Evolutionary conservation across 75 land plant genomes (phyloP).

Genomic region (Pinus taeda): DNA sequence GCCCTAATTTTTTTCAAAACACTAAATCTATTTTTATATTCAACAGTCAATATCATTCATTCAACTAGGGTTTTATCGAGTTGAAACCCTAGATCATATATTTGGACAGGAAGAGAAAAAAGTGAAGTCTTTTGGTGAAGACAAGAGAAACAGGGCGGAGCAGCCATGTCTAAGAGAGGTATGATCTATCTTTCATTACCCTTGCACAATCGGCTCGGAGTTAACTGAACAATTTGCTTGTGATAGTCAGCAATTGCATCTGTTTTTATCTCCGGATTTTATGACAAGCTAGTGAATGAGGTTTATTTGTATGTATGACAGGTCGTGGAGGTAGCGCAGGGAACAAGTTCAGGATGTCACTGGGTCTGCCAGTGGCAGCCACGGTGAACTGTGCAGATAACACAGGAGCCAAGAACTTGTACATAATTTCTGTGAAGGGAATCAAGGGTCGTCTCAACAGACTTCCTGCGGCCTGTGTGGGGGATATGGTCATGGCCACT

Average conservation of each 20-base stretch:
- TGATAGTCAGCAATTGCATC: neutral
- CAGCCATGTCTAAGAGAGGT: slow-evolving; percentile 2
- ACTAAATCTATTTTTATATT: too few species aligned
- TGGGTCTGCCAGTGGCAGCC: slow-evolving; percentile 41
- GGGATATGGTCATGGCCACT: slow-evolving; percentile 63
- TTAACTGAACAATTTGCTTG: too few species aligned
- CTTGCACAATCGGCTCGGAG: too few species aligned
- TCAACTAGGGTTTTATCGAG: too few species aligned
- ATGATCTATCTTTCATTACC: neutral
- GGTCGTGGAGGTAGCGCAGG: slow-evolving; percentile 45
- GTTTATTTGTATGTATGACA: neutral
- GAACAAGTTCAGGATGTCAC: slow-evolving; percentile 62
- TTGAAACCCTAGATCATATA: too few species aligned
- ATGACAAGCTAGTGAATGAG: too few species aligned
- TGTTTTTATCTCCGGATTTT: neutral
- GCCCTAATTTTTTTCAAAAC: too few species aligned
- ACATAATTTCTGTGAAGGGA: slow-evolving; percentile 45
- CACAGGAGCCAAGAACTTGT: slow-evolving; percentile 40
- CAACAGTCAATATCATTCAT: too few species aligned
- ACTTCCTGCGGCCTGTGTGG: slow-evolving; percentile 49
- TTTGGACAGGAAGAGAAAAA: too few species aligned
- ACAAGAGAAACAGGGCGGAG: neutral
- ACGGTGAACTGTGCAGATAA: slow-evolving; percentile 49
- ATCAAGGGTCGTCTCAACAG: slow-evolving; percentile 49
- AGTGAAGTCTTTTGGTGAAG: too few species aligned